A percentile compares a stretch with the other conserved stretches of the same genome.
Evolutionary conservation across 129 eudicot species (phyloP).

Genomic region (Saussurea involucrata): DNA sequence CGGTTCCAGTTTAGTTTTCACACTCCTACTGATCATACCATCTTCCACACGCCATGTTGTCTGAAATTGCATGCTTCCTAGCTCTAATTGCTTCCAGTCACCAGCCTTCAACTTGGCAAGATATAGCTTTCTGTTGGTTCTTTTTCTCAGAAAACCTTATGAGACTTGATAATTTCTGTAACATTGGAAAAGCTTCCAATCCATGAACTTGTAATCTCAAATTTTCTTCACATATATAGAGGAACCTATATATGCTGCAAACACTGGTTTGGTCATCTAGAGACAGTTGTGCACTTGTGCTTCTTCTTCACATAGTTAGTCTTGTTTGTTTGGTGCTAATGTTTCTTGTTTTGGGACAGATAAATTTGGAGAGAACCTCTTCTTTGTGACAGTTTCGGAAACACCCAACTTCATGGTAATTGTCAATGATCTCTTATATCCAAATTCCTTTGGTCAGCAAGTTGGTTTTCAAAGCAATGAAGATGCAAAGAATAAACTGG

Average conservation of each 20-base stretch:
- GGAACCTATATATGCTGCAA: neutral
- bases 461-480: neutral
- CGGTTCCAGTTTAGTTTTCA: no score
- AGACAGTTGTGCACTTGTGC: neutral
- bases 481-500: slow-evolving; percentile 3
- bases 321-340: neutral
- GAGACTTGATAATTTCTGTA: neutral
- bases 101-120: neutral
- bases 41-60: no score
- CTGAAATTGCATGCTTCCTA: no score
- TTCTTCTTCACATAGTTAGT: neutral
- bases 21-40: no score
- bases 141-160: neutral
- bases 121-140: neutral
- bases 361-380: slow-evolving; percentile 1
- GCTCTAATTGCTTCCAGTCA: neutral
- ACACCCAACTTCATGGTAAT: slow-evolving; percentile 7
- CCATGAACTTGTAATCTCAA: neutral
- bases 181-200: neutral
- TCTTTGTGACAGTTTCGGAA: slow-evolving; percentile 6
- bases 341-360: neutral
- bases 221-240: no score
- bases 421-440: neutral
- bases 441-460: neutral
- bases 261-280: neutral